A percentile compares a stretch with the other conserved stretches of the same genome.
Conservation (phyloP, 495 filamentous ascomycete species). For the Penicillium robsamsonii region DNA sequence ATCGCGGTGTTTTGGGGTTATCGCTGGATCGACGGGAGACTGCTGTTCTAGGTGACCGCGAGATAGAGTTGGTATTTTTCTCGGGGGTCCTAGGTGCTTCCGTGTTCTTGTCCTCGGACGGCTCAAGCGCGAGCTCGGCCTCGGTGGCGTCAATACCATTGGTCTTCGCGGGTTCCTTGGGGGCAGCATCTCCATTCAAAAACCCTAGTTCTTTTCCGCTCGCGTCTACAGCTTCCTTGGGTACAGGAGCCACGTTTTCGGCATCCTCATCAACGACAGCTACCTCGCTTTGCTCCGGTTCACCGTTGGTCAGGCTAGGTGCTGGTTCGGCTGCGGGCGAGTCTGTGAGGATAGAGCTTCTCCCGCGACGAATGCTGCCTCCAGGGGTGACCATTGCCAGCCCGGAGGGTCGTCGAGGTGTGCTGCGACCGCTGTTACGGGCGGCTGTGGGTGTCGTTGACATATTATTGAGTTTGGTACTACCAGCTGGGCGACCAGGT, state of each 20-base stretch:
- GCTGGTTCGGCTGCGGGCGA: conserved; percentile 32
- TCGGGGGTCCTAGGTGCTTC: conserved; percentile 14
- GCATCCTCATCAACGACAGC: conserved; percentile 29
- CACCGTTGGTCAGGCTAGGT: conserved; percentile 21
- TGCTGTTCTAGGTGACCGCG: conserved; percentile 21
- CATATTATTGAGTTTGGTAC: conserved; percentile 17
- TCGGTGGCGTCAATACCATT: conserved; percentile 29
- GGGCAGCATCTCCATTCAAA: conserved; percentile 10
- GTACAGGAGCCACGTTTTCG: conserved; percentile 16
- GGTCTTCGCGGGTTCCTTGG: conserved; percentile 10
- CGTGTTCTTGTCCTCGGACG: background rate
- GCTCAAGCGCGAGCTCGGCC: conserved; percentile 5
- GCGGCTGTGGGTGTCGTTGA: conserved; percentile 32
- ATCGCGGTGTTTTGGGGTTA: conserved; percentile 27
- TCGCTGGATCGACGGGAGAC: conserved; percentile 21
- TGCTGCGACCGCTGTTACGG: conserved; percentile 39
- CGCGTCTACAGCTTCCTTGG: conserved; percentile 4
- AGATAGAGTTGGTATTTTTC: conserved; percentile 17
- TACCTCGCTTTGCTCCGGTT: conserved; percentile 16
- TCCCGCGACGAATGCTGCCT: conserved; percentile 35
- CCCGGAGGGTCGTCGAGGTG: conserved; percentile 36
- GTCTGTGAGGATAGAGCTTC: conserved; percentile 36
- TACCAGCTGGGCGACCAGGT: conserved; percentile 47
- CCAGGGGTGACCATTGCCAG: conserved; percentile 32
- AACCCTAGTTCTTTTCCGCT: conserved; percentile 1